A percentile compares a stretch with the other conserved stretches of the same genome.
Evolutionary conservation across 2,329 filamentous ascomycete species (phyloP).

Genomic region (Pestalotiopsis sp.): DNA sequence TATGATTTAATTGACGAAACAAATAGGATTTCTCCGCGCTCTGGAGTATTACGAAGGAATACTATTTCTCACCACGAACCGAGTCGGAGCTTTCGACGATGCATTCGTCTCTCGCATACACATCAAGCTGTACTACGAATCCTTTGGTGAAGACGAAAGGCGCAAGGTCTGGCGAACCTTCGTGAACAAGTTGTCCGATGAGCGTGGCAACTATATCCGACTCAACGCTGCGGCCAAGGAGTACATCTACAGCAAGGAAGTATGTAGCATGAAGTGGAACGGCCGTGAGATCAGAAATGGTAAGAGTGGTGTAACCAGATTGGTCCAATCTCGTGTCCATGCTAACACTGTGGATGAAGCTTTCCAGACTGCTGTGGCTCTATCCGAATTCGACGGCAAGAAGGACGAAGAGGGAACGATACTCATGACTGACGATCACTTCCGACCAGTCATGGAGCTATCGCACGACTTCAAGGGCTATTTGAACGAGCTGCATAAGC

Average conservation of each 20-base stretch:
- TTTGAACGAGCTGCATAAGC: constrained; percentile 20
- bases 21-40: constrained; percentile 21
- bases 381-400: constrained; percentile 31
- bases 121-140: constrained; percentile 27
- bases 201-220: constrained; percentile 24
- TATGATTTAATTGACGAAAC: not conserved
- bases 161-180: constrained; percentile 30
- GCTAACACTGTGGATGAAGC: constrained; percentile 11
- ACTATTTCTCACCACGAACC: constrained; percentile 31
- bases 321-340: not conserved
- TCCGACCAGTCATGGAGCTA: constrained; percentile 28
- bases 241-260: constrained; percentile 18
- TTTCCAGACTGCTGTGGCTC: constrained; percentile 33
- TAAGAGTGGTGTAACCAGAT: constrained; percentile 3
- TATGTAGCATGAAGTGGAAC: constrained; percentile 21
- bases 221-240: constrained; percentile 23
- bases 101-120: constrained; percentile 36
- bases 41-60: constrained; percentile 31
- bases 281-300: constrained; percentile 24
- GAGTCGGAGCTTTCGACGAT: constrained; percentile 38
- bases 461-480: constrained; percentile 31
- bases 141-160: constrained; percentile 27
- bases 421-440: constrained; percentile 25
- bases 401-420: constrained; percentile 29
- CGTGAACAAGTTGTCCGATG: constrained; percentile 26